Evolutionary conservation across 1,284 basidiomycete species (phyloP), one percentile per base, ranked within the genome.

Genomic region (Apiotrichum akiyoshidainum): DNA sequence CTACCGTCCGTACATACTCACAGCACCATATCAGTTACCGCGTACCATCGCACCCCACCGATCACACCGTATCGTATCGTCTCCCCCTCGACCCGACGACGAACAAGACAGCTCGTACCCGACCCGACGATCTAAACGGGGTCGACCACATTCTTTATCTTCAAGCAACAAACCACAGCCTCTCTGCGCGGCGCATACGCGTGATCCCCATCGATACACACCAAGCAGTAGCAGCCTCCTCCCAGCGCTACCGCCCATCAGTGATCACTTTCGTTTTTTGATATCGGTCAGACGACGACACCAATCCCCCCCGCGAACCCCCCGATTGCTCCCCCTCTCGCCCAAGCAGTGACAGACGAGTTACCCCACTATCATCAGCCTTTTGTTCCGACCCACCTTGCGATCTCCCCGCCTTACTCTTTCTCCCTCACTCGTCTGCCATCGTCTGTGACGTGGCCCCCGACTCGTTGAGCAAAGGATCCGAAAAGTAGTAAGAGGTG

Each of bases 291-390:
- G 26, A 3, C 26, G 26, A 17, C 12, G 6, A 5, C 31, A 8
- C 46, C 17, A n/a, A 13, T 16, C 5, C 2, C 46, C 34, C 34
- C 26, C 34, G 48, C 34, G 19, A 10, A 19, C 6, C 21, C 6
- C 21, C 17, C 34, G 17, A 14, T 10, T 21, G 13, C 13, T 11
- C 37, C 35, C n/a, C 48, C 48, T 34, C 48, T 17, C 14, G 34
- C 13, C 33, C 47, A 33, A 46, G 47, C 47, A 17, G 47, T 37
- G 48, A 39, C 48, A 50, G 48, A 50, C 48, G 48, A 50, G 35
- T 19, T 37, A 33, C 45, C 37, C 21, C 12, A 35, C 12, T 26
- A n/a, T 8, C 8, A 2, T 50, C 21, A 13, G 8, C 19, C 7
- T 22, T 7, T 21, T 49, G 16, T 34, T 13, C 47, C 35, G 33